Conservation (phyloP, 306 rosid species). For the Vigna angularis region DNA sequence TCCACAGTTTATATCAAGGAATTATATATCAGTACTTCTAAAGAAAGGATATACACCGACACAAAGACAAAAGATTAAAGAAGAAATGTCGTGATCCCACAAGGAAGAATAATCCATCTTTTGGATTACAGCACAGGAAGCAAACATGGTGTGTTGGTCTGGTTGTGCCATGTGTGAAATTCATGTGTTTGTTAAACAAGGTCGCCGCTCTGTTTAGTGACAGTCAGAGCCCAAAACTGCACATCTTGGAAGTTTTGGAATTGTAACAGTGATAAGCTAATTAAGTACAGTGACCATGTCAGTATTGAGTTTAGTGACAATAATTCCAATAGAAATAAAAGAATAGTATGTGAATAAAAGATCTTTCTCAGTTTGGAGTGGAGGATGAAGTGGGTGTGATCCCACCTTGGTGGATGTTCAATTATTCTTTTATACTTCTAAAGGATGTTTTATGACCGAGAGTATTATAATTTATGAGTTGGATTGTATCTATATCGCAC, state of each 20-base stretch:
- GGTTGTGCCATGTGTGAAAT: slow-evolving; percentile 19
- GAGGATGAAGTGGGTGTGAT: slow-evolving; percentile 20
- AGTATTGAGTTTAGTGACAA: slow-evolving; percentile 24
- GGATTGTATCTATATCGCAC: slow-evolving; percentile 32
- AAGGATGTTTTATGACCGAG: slow-evolving; percentile 16
- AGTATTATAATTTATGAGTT: slow-evolving; percentile 1
- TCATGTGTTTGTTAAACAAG: slow-evolving; percentile 25
- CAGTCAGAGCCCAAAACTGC: slow-evolving; percentile 9
- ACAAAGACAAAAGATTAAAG: neutral
- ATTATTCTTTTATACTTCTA: slow-evolving; percentile 34
- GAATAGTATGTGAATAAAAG: slow-evolving; percentile 5
- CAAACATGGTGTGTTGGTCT: neutral
- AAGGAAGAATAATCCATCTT: slow-evolving; percentile 16
- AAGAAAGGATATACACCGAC: slow-evolving; percentile 12
- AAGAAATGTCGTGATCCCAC: neutral
- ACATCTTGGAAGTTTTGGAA: slow-evolving; percentile 19
- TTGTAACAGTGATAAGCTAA: slow-evolving; percentile 6
- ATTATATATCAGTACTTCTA: slow-evolving; percentile 2
- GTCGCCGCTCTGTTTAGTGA: neutral
- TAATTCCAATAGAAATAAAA: slow-evolving; percentile 21
- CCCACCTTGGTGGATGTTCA: slow-evolving; percentile 25
- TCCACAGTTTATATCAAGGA: slow-evolving; percentile 23
- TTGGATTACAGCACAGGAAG: neutral
- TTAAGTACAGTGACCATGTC: slow-evolving; percentile 3
- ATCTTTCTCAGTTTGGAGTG: slow-evolving; percentile 12